Base-by-base conservation (phyloP, 768 basidiomycete genomes). In the Clavulina sp. region DNA sequence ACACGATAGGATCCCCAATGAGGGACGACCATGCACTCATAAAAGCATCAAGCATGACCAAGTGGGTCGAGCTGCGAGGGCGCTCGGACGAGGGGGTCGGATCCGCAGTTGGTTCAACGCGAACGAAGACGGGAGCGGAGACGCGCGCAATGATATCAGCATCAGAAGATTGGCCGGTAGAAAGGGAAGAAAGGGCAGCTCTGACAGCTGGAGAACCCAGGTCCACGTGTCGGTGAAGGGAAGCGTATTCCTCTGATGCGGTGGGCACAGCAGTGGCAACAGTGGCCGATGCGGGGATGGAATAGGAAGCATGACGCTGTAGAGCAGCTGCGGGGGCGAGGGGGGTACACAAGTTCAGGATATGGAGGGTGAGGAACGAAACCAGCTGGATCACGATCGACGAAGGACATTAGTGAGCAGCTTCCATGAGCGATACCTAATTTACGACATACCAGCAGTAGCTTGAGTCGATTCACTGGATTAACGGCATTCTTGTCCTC, bases 1-100 rank as follows among this genome's bases (percentile, higher is more conserved):
- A 81, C 55, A 97, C 67, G 48, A 96, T 76, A 1, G 93, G 93
- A 61, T 99, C 93, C 33, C 89, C 89, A 48, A 96, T 88, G 57
- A 96, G 78, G 13, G 70, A 68, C 5, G 87, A 86, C 92, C 92
- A 96, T 3, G 76, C 73, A 40, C 77, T 76, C 84, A 95, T 85
- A 70, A 92, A 92, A 54, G 75, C 72, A 54, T 92, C 88, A 50
- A 93, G 68, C 21, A 75, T 67, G 53, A 80, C 77, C 7, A 33
- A 28, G 34, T 38, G 34, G 34, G 34, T 38, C 9, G 7, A 7
- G 34, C 9, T 7, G 7, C 34, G 7, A n/a, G n/a, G n/a, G n/a
- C n/a, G n/a, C n/a, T n/a, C n/a, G 9, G 43, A 46, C 26, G 13
- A 9, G 16, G 13, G 13, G 9, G 16, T 46, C 13, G 43, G 26